phyloP scores from a whole-genome alignment of 2,329 filamentous ascomycete genomes.

The Exophiala calicioides region DNA sequence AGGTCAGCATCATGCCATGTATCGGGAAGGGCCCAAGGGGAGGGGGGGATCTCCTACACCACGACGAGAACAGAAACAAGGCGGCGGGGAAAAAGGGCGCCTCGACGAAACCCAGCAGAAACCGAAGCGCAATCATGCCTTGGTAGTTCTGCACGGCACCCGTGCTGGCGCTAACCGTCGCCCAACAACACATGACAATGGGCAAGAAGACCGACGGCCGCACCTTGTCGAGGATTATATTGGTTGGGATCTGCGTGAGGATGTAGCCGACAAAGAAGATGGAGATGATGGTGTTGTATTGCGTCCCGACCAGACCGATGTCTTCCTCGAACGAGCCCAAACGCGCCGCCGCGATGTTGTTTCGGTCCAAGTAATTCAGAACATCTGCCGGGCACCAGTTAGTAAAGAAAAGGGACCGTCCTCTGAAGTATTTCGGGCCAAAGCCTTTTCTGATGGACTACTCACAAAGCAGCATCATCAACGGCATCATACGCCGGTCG shows the following conservation, averaged over 20 bases:
- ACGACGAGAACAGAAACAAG: slow-evolving; percentile 61
- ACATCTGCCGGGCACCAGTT: too few relatives aligned
- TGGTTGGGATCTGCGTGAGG: slow-evolving; percentile 51
- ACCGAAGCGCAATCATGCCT: slow-evolving; percentile 46
- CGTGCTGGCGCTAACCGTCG: slow-evolving; percentile 46
- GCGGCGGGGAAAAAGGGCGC: slow-evolving; percentile 57
- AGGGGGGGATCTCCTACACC: too few relatives aligned
- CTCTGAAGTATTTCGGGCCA: too few relatives aligned
- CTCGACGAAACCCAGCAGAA: slow-evolving; percentile 52
- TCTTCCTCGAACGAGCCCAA: slow-evolving; percentile 35
- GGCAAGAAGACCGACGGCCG: slow-evolving; percentile 15
- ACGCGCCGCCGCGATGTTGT: slow-evolving; percentile 36
- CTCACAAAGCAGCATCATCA: too few relatives aligned
- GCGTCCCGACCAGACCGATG: slow-evolving; percentile 31
- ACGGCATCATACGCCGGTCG: too few relatives aligned
- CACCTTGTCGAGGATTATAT: slow-evolving; percentile 43
- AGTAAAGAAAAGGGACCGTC: too few relatives aligned
- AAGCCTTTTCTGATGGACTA: too few relatives aligned
- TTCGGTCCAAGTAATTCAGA: slow-evolving; percentile 36
- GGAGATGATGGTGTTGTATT: slow-evolving; percentile 37
- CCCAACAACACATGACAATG: slow-evolving; percentile 30
- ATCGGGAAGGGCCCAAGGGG: too few relatives aligned
- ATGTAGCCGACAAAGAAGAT: slow-evolving; percentile 61
- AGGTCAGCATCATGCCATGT: too few relatives aligned
- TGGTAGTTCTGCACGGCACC: slow-evolving; percentile 53